Percentiles rank a stretch among this genome's conserved stretches.
Conservation (phyloP, 1,284 basidiomycete species). For the Apiotrichum montevideense region DNA sequence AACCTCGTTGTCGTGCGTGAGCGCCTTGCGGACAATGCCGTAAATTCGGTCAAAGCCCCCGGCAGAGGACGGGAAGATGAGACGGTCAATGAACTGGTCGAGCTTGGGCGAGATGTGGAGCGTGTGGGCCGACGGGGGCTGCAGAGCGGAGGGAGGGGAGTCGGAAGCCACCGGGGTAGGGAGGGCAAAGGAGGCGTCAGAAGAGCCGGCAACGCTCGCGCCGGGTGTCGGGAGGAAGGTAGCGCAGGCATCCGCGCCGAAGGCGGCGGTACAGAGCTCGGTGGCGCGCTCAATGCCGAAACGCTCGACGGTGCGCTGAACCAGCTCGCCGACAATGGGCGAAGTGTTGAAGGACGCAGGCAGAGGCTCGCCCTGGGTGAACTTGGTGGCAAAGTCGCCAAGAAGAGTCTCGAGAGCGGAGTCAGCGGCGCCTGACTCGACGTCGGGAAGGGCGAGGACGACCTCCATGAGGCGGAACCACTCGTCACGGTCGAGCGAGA, state of each 20-base stretch:
- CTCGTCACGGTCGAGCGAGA: constrained; percentile 1
- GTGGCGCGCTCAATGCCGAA: constrained; percentile 40
- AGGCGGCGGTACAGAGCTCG: constrained; percentile 16
- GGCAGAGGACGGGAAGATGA: neutral
- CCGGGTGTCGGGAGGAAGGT: constrained; percentile 15
- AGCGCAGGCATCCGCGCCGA: constrained; percentile 18
- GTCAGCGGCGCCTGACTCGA: constrained; percentile 24
- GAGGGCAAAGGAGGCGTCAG: constrained; percentile 9
- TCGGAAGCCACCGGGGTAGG: constrained; percentile 8
- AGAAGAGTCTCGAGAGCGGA: constrained; percentile 53
- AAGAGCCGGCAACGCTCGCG: neutral
- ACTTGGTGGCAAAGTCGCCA: constrained; percentile 39
- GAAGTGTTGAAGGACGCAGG: constrained; percentile 31
- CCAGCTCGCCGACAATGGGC: constrained; percentile 43
- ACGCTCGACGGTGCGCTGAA: constrained; percentile 12
- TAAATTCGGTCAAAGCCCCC: constrained; percentile 13
- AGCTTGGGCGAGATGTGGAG: constrained; percentile 13
- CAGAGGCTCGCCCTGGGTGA: constrained; percentile 22
- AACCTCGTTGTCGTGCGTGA: constrained; percentile 20
- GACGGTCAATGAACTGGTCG: constrained; percentile 20
- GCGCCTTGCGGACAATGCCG: constrained; percentile 8
- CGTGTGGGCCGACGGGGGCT: constrained; percentile 13
- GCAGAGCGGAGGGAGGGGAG: constrained; percentile 6
- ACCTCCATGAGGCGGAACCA: constrained; percentile 18
- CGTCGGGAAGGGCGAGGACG: constrained; percentile 2